Evolutionary conservation across 495 filamentous ascomycete species (phyloP).

Genomic region (Tuber indicum): DNA sequence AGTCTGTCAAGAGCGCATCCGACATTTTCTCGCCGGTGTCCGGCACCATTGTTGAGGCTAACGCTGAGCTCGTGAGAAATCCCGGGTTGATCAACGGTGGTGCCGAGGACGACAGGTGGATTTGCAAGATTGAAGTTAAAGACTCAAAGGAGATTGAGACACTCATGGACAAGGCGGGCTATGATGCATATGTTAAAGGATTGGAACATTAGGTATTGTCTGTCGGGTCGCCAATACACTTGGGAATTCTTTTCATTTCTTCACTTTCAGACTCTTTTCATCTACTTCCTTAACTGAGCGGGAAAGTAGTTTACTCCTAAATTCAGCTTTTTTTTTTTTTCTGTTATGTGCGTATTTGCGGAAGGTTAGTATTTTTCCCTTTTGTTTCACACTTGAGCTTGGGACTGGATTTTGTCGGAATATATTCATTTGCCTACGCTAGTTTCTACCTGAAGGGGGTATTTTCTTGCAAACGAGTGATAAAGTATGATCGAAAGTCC

Average conservation of each 20-base stretch:
- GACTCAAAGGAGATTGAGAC: slow-evolving; percentile 56
- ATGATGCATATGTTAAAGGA: slow-evolving; percentile 64
- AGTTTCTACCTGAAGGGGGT: neutral
- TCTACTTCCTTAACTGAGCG: neutral
- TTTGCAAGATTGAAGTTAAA: slow-evolving; percentile 72
- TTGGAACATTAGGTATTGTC: neutral
- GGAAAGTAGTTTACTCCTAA: neutral
- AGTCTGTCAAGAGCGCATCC: slow-evolving; percentile 94
- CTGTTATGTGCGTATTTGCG: neutral
- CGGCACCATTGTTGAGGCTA: slow-evolving; percentile 66
- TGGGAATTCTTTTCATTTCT: neutral
- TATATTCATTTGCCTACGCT: neutral
- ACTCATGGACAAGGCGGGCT: slow-evolving; percentile 66
- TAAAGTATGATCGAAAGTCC: neutral
- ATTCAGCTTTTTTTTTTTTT: neutral
- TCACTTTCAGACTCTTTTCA: neutral
- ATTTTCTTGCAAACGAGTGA: neutral
- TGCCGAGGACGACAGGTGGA: slow-evolving; percentile 78
- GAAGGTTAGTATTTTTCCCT: neutral
- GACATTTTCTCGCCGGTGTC: slow-evolving; percentile 86
- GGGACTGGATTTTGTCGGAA: neutral
- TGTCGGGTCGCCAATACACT: neutral
- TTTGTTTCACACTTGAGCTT: neutral
- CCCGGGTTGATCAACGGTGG: slow-evolving; percentile 74
- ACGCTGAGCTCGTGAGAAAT: slow-evolving; percentile 69